These are phyloP conservation scores for Cupressus sempervirens DNA, from an alignment of 75 land plant species.

Conservation along the genomic window DNA sequence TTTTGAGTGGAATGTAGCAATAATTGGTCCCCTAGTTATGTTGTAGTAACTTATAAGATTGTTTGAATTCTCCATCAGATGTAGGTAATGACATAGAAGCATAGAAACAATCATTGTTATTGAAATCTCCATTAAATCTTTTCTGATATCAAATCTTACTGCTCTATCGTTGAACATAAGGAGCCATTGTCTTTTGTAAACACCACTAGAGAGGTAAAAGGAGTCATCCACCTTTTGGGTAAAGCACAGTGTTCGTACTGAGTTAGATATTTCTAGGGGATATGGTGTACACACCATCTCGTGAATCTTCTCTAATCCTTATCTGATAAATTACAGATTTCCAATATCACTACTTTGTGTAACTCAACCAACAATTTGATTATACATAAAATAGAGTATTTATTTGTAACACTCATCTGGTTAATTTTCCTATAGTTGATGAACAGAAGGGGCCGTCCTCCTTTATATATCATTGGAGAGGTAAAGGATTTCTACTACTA, in stretches of 20 bases:
- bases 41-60: slow-evolving; percentile 32
- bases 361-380: neutral
- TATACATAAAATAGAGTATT: neutral
- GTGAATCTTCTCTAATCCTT: neutral
- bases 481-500: neutral
- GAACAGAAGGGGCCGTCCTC: neutral
- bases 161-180: no score
- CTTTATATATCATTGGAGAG: neutral
- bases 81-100: no score
- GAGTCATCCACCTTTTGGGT: neutral
- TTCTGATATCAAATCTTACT: no score
- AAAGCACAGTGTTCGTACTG: neutral
- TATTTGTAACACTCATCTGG: neutral
- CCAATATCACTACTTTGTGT: neutral
- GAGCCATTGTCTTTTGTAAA: no score
- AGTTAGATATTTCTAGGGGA: neutral
- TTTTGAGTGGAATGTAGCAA: no score
- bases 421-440: neutral
- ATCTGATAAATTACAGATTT: no score
- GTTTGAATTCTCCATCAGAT: neutral
- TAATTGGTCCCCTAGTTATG: no score
- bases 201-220: neutral
- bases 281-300: neutral
- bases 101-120: no score
- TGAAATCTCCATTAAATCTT: neutral